Evolutionary conservation across 768 basidiomycete species (phyloP), one percentile per base, ranked within the genome.

Genomic region (Auricularia cornea): DNA sequence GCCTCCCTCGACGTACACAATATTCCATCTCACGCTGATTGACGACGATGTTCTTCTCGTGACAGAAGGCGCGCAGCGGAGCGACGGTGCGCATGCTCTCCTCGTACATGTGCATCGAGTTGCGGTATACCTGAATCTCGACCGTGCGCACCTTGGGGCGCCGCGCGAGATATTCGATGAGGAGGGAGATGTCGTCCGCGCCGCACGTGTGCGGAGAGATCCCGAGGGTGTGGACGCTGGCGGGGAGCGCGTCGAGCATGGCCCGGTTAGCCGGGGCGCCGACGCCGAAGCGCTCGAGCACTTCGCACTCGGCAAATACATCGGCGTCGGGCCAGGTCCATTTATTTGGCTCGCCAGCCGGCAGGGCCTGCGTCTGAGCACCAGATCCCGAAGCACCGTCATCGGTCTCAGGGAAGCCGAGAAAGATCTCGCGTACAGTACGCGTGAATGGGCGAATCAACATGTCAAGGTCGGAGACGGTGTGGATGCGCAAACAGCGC

Each of bases 381-480:
- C 44, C 44, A 23, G 23, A 48, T 48, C 44, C 44, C 20, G 44
- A 48, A 18, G 44, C 35, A 48, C 44, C 23, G 44, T 48, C 44
- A 48, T 48, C 44, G 44, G 44, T 8, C 44, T 48, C 44, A 20
- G 44, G 44, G 44, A 48, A 48, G 16, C 44, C 44, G 20, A 48
- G 23, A 23, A 48, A 48, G 16, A 48, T 48, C 23, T 48, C 44
- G 44, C 44, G 44, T 20, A 48, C 51, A 54, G 33, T 59, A 30
- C 28, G 33, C 10, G 18, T 20, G 33, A 59, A 35, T 20, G 33
- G 33, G 10, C 57, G 57, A 35, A 56, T 62, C 51, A 62, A 56
- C 62, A 62, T 33, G 48, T 41, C 35, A 32, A 30, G 23, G 62
- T 62, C 62, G 62, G 62, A 56, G 62, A 32, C 44, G 32, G 57